Evolutionary conservation across 164 flowering plant genomes (phyloP).

Genomic region (Sextonia rubra): DNA sequence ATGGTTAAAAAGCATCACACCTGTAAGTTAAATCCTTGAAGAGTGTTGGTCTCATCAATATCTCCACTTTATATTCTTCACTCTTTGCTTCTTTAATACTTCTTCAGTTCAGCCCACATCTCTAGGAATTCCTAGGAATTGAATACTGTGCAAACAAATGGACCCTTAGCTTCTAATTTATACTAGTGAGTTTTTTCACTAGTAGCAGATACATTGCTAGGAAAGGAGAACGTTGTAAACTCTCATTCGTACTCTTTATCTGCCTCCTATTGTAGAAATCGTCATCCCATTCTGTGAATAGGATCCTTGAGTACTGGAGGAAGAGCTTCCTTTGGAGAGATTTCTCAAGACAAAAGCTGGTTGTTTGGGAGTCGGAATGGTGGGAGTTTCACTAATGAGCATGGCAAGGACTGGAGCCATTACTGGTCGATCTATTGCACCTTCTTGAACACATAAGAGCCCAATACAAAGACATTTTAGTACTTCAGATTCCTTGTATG

Average conservation of each 20-base stretch:
- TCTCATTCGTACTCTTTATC: not conserved
- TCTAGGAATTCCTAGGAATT: too few relatives aligned
- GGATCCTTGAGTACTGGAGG: not conserved
- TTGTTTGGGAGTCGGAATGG: slow-evolving; percentile 2
- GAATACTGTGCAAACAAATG: too few relatives aligned
- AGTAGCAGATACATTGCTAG: too few relatives aligned
- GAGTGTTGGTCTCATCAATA: too few relatives aligned
- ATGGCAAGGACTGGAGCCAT: slow-evolving; percentile 1
- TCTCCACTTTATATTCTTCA: too few relatives aligned
- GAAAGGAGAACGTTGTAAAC: not conserved
- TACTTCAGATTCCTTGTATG: not conserved
- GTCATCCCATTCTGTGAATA: not conserved
- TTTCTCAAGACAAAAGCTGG: not conserved
- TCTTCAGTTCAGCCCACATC: too few relatives aligned
- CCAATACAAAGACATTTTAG: slow-evolving; percentile 8
- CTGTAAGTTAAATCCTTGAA: too few relatives aligned
- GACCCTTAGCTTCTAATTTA: too few relatives aligned
- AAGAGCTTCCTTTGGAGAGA: not conserved
- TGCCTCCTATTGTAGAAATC: not conserved
- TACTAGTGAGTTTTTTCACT: too few relatives aligned
- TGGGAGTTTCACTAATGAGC: slow-evolving; percentile 5
- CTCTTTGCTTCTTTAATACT: too few relatives aligned
- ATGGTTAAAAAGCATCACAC: too few relatives aligned
- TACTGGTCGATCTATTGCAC: slow-evolving; percentile 6
- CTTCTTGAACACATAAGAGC: slow-evolving; percentile 11